Percentiles rank a stretch among this genome's conserved stretches.
These are phyloP conservation scores for Chlorella sp. DNA, from an alignment of 139 green algal genomes.

Conservation along the genomic window DNA sequence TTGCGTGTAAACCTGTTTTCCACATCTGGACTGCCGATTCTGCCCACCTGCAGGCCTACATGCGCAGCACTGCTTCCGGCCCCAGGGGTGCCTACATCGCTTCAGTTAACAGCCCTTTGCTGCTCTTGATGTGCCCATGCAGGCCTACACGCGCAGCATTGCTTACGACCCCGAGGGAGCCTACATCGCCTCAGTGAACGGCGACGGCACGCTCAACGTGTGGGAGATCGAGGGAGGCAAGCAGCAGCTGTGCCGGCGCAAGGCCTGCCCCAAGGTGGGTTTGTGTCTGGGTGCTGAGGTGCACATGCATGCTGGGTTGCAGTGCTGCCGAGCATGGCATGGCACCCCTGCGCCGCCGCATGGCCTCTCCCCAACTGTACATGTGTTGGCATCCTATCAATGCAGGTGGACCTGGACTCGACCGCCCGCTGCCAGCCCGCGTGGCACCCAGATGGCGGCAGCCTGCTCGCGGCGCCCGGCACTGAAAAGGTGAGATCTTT, in stretches of 20 bases:
- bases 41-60: slow-evolving; percentile 50
- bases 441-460: slow-evolving; percentile 78
- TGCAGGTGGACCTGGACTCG: slow-evolving; percentile 42
- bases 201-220: slow-evolving; percentile 69
- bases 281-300: no score
- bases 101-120: neutral
- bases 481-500: neutral
- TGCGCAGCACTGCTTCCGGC: slow-evolving; percentile 80
- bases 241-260: slow-evolving; percentile 30
- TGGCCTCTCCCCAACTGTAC: no score
- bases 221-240: slow-evolving; percentile 64
- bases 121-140: neutral
- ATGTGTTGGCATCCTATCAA: no score
- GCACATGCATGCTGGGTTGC: neutral
- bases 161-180: slow-evolving; percentile 83
- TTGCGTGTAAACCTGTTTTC: neutral
- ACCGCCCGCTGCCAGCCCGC: slow-evolving; percentile 34
- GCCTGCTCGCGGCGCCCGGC: slow-evolving; percentile 63
- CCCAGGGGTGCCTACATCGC: slow-evolving; percentile 64
- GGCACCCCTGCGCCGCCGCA: no score
- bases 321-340: neutral
- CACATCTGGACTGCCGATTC: neutral
- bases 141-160: slow-evolving; percentile 70
- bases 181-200: slow-evolving; percentile 66
- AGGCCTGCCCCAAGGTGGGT: slow-evolving; percentile 44